Conservation (phyloP, 345 rosid genomes). For the Microcos paniculata region DNA sequence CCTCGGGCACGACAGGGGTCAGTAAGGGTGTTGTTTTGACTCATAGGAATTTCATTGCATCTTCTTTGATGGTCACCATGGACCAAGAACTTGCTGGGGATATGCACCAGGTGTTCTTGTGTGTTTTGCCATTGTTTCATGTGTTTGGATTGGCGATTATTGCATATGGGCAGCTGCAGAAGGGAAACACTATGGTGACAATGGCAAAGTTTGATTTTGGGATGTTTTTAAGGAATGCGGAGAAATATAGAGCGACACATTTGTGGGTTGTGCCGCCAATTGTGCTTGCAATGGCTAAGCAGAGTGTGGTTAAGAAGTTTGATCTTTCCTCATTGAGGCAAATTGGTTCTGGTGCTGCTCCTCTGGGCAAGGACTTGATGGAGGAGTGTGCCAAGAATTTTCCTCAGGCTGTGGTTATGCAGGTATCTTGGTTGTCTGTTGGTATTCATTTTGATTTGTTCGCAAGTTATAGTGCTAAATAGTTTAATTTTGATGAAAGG, state of each 20-base stretch:
- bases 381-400: conserved; percentile 63
- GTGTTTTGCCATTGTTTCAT: conserved; percentile 89
- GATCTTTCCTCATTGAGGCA: conserved; percentile 68
- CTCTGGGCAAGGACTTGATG: conserved; percentile 88
- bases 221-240: conserved; percentile 44
- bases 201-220: conserved; percentile 73
- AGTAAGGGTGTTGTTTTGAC: conserved; percentile 89
- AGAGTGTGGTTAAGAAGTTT: conserved; percentile 48
- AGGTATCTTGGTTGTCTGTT: conserved; percentile 41
- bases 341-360: conserved; percentile 87
- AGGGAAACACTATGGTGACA: conserved; percentile 58
- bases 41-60: conserved; percentile 76
- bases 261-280: conserved; percentile 91
- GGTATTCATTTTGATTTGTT: background rate
- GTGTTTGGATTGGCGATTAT: conserved; percentile 70
- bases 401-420: conserved; percentile 51
- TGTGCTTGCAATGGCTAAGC: conserved; percentile 79
- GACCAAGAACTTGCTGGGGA: conserved; percentile 63
- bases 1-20: conserved; percentile 84
- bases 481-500: background rate
- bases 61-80: conserved; percentile 42
- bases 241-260: conserved; percentile 63
- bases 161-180: conserved; percentile 51
- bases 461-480: background rate
- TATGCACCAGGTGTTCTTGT: conserved; percentile 45